phyloP scores from a whole-genome alignment of 108 stramenopile species.

The Aurantiochytrium sp. region DNA sequence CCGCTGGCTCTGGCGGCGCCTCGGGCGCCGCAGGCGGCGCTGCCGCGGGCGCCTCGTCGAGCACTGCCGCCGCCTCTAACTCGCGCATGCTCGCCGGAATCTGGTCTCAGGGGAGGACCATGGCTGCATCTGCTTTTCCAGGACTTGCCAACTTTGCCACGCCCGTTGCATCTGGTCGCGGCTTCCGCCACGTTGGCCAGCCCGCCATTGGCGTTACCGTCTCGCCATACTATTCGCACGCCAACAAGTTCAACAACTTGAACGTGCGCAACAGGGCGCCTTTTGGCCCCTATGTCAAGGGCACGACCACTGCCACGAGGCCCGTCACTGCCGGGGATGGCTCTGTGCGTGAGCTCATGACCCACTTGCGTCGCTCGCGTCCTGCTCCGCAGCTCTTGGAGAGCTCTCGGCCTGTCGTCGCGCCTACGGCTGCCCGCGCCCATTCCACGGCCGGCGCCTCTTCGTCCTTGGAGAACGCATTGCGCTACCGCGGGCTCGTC shows the following conservation, averaged over 20 bases:
- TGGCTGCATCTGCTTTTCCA: background rate
- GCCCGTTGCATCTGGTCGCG: background rate
- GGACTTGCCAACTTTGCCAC: background rate
- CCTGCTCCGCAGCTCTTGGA: background rate
- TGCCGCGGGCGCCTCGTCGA: background rate
- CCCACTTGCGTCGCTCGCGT: background rate
- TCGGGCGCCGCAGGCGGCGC: background rate
- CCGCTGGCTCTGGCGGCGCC: background rate
- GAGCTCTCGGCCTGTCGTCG: background rate
- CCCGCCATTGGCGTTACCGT: background rate
- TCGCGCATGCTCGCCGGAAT: background rate
- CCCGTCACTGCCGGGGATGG: background rate
- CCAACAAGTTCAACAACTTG: background rate
- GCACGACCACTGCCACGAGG: background rate
- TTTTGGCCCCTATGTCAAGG: background rate
- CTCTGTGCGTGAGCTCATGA: background rate
- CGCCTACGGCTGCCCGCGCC: background rate
- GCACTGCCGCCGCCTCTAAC: background rate
- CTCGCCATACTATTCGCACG: background rate
- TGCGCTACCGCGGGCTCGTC: conserved; percentile 35
- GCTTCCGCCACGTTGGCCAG: background rate
- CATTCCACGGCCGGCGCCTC: background rate
- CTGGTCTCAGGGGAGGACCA: background rate
- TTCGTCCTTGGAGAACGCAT: background rate
- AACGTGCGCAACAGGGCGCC: background rate